Percentiles rank a stretch among this genome's conserved stretches.
Evolutionary conservation across 139 green algal genomes (phyloP).

Genomic region (Auxenochlorella protothecoides): DNA sequence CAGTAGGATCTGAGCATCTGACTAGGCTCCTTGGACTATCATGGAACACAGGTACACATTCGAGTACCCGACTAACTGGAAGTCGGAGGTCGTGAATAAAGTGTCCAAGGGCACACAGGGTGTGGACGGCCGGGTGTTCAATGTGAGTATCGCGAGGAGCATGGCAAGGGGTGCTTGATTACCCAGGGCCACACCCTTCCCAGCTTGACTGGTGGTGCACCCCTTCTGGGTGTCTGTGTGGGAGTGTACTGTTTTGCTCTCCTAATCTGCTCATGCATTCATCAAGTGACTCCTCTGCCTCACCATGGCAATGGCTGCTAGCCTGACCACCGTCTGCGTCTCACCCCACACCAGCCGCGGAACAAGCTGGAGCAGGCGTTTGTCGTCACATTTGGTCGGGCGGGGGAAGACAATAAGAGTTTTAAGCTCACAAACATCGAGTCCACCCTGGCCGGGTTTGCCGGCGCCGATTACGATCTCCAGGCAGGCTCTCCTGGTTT

Average conservation of each 20-base stretch:
- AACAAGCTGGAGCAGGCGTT: constrained; percentile 1
- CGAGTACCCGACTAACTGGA: constrained; percentile 69
- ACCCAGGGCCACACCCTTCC: no score
- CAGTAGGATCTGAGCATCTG: no score
- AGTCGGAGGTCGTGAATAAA: constrained; percentile 62
- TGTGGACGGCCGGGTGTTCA: constrained; percentile 64
- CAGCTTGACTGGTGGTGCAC: no score
- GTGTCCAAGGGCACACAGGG: constrained; percentile 74
- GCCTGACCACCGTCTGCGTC: no score
- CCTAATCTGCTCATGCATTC: no score
- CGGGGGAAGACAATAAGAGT: constrained; percentile 73
- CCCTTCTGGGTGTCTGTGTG: no score
- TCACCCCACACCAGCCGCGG: no score
- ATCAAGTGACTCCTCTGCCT: no score
- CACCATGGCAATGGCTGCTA: no score
- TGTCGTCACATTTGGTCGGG: constrained; percentile 64
- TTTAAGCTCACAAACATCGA: constrained; percentile 71
- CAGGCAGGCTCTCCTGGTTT: constrained; percentile 25
- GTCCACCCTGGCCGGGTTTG: constrained; percentile 64
- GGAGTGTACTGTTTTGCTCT: no score
- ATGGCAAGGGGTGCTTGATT: no score
- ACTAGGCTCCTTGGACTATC: no score
- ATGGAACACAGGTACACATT: constrained; percentile 49
- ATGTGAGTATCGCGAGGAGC: constrained; percentile 22
- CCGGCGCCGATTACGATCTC: constrained; percentile 77